Conservation (phyloP, 2,329 filamentous ascomycete genomes). For the Phaeosphaeriaceae sp. region DNA sequence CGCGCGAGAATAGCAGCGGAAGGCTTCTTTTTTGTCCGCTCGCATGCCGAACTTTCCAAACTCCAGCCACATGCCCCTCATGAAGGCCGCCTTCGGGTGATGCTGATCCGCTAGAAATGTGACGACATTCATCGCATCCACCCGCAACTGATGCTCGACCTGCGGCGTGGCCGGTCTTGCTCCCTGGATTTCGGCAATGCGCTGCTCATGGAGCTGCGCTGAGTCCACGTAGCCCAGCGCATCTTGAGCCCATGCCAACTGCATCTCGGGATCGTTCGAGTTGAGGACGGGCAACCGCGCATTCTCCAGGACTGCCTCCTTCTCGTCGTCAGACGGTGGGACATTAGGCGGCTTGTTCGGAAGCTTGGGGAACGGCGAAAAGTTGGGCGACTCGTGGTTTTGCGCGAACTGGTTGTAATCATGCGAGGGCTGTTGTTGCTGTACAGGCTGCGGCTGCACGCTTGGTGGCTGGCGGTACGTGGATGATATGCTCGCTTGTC, state of each 20-base stretch:
- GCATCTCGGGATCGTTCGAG: conserved; percentile 94
- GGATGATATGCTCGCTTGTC: conserved; percentile 46
- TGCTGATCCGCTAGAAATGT: conserved; percentile 87
- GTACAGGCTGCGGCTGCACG: conserved; percentile 39
- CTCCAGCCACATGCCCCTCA: conserved; percentile 95
- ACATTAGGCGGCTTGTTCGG: conserved; percentile 82
- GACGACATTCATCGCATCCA: conserved; percentile 92
- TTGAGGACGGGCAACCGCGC: conserved; percentile 84
- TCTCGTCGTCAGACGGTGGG: conserved; percentile 91
- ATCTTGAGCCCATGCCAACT: conserved; percentile 96
- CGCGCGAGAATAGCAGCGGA: conserved; percentile 83
- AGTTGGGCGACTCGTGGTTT: conserved; percentile 70
- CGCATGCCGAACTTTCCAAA: conserved; percentile 95
- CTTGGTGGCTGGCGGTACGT: conserved; percentile 46
- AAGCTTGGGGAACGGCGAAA: conserved; percentile 91
- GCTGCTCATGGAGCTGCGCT: conserved; percentile 75
- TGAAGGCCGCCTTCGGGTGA: conserved; percentile 93
- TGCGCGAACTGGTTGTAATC: conserved; percentile 49
- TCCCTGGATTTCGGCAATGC: conserved; percentile 65
- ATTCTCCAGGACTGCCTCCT: conserved; percentile 86
- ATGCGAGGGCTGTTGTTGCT: conserved; percentile 38
- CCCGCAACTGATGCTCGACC: conserved; percentile 84
- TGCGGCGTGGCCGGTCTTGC: conserved; percentile 79
- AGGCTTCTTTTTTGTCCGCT: conserved; percentile 93
- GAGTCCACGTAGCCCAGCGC: conserved; percentile 88